phyloP scores from a whole-genome alignment of 805 yeast species.

The Candida oleophila region DNA sequence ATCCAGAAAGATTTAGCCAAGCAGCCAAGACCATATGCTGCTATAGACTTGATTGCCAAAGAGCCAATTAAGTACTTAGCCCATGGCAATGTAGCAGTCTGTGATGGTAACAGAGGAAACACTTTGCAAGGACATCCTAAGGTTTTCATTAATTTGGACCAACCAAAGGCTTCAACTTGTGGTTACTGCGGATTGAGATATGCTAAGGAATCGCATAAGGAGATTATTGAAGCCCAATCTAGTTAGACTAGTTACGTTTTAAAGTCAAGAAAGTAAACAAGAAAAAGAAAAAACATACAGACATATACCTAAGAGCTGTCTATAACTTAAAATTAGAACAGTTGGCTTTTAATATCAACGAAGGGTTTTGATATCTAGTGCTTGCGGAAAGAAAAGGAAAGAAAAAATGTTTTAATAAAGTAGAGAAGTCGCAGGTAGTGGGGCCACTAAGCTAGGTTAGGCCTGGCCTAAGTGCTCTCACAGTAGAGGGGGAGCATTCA shows the following conservation, averaged over 20 bases:
- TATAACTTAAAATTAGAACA: no score
- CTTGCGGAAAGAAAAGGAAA: no score
- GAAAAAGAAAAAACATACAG: no score
- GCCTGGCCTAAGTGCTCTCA: not conserved
- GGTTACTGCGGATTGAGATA: constrained; percentile 79
- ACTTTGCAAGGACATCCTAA: constrained; percentile 81
- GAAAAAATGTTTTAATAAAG: no score
- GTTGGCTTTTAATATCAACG: no score
- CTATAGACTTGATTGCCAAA: constrained; percentile 76
- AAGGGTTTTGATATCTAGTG: no score
- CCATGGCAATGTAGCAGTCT: constrained; percentile 65
- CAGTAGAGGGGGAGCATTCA: not conserved
- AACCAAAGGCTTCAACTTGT: constrained; percentile 69
- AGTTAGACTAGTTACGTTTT: no score
- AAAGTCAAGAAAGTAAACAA: no score
- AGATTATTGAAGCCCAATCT: constrained; percentile 28
- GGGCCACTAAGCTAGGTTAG: no score
- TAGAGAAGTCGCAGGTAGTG: no score
- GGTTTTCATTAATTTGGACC: constrained; percentile 76
- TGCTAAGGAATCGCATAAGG: constrained; percentile 52
- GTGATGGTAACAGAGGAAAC: constrained; percentile 74
- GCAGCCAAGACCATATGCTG: constrained; percentile 82
- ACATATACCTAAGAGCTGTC: no score
- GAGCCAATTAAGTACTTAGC: constrained; percentile 66
- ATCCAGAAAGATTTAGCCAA: constrained; percentile 63